Base-by-base conservation (phyloP, 2,329 filamentous ascomycete species). In the Chrysoporthe cubensis region DNA sequence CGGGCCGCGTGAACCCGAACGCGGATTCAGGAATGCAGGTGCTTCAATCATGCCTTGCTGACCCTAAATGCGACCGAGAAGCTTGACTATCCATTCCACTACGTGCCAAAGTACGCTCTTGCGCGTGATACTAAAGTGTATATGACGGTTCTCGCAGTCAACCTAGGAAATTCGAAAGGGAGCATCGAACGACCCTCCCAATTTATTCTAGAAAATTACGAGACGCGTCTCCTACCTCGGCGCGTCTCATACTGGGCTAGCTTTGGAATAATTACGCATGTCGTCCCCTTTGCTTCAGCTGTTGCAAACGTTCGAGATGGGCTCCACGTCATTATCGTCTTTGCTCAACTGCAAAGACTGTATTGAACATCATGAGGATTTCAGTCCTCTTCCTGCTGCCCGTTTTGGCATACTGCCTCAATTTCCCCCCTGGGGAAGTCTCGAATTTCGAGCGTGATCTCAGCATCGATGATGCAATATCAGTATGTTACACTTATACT, bases 341-440 rank as follows among this genome's bases (percentile, higher is more conserved):
- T 16, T 46, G 6, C 14, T 16, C 5, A 14, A 46, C 2, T 16
- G 44, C 3, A 26, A 26, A 54, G n/a, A 4, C 21, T 54, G 11
- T 5, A 2, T 21, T 21, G n/a, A 2, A 5, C 62, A 64, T 56
- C 3, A 64, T 64, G 60, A 62, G 48, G 48, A 32, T 44, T 26
- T 48, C 37, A 34, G 16, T 56, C 37, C 4, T 64, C 14, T 32
- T 64, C 48, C 44, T 64, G 52, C 37, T 64, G 37, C 62, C 62
- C 40, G 1, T 56, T 6, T 6, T 56, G 48, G 50, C 46, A 32
- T 54, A 52, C 9, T 64, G 62, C 21, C 48, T 48, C 7, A 43
- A 56, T 18, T 7, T 54, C 40, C 11, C 48, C n/a, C 48, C 21
- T 16, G 14, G 50, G 8, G 26, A 8, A 1, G 18, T 18, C 11